Base-by-base conservation (phyloP, 371 early-diverging fungal genomes). In the Lichtheimia corymbifera region DNA sequence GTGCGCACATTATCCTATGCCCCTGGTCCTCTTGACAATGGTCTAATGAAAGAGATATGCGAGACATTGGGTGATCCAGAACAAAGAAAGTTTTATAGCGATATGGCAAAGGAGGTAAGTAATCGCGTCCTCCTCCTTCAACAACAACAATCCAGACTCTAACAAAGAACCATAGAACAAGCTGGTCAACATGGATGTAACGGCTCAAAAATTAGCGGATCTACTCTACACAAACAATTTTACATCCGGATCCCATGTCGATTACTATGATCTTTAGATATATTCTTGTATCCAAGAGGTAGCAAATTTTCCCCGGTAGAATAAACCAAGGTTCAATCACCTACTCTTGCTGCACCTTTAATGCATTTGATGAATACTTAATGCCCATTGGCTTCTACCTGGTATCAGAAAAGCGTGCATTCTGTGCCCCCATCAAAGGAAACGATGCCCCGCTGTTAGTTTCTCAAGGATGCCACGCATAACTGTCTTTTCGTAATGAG, bases 11-110 rank as follows among this genome's bases (percentile, higher is more conserved):
- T 97, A 41, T 94, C 85, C 65, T 97, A 95, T 74, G 94, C 97
- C 1, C 97, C 97, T 7, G 97, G 97, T 1, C 97, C 97, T 28
- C 67, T 97, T 60, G 89, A 94, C 61, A 93, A 91, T 61, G 86
- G 85, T 43, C 96, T 97, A 96, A 96, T 96, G 71, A 67, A 72
- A 4, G 67, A 73, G 35, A 91, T 95, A 28, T 86, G 95, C 20
- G 72, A 80, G 35, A 87, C 85, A 11, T 69, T 95, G 43, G 91
- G 89, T 5, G 93, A 94, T 64, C 66, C 76, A 12, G 87, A 84
- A 44, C 87, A 93, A 58, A 76, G 75, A 18, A 51, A 76, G 43
- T 62, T 88, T 18, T 95, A 87, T 62, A 70, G 69, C 13, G 70
- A 74, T 20, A 80, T 89, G 85, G 85, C 86, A 58, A 66, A 74